Evolutionary conservation across 148 eudicot species (phyloP), one percentile per base, ranked within the genome.

Genomic region (Rhododendron mucronatum): DNA sequence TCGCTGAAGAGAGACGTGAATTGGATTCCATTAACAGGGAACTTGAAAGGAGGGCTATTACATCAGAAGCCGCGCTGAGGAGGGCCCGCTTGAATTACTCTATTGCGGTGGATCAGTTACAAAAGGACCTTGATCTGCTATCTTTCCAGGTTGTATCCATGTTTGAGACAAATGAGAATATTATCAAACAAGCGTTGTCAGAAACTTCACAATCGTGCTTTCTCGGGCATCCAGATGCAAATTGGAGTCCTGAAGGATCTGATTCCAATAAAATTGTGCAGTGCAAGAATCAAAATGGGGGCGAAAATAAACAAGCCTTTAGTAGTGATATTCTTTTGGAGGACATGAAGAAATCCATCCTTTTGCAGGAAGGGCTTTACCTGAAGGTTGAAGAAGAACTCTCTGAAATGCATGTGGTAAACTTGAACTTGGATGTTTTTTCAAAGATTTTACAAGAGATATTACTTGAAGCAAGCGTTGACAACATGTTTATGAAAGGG

Each of bases 21-120:
- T 77, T 93, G 86, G 96, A 91, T 69, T 86, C 91, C 35, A 84
- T 89, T 44, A 93, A 93, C 84, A 91, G 93, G 90, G 99, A 95
- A 90, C 94, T 97, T 78, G 96, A 97, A 90, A 93, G 91, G 90
- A 90, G 98, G 89, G 96, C 93, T 81, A 65, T 90, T 82, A 86
- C 93, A 81, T 95, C 98, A 39, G 99, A 97, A 90, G 94, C 93
- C 50, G 93, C 98, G 3, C 91, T 97, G 50, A 94, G 88, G 90
- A 89, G 96, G 90, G 95, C 98, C 48, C 94, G 96, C 85, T 84
- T 94, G 88, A 97, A 97, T 90, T 94, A 97, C 88, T 95, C 98
- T 15, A 95, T 94, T 77, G 95, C 98, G 30, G 98, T 97, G 45
- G 94, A 93, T 90, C 95, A 95, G 84, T 89, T 97, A 82, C 99